Base-by-base conservation (phyloP, 2,329 filamentous ascomycete species). In the Coccinonectria pachysandricola region DNA sequence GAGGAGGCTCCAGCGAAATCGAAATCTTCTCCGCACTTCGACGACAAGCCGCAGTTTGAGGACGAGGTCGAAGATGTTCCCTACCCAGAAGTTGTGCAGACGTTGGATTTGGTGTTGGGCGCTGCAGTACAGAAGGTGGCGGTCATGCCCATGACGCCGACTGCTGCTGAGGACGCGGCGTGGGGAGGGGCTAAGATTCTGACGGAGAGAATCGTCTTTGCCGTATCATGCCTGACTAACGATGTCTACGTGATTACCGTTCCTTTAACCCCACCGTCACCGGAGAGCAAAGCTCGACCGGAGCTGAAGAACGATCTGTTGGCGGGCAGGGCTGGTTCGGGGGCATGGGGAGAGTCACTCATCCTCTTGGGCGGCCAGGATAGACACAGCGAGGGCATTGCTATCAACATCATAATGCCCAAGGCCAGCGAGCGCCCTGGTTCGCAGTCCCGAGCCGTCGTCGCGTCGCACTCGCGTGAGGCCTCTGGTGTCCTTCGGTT, bases 281-380 rank as follows among this genome's bases (percentile, higher is more conserved):
- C 68, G 8, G 57, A 64, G 41, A 74, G 68, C 48, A 78, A 76
- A 43, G 56, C 59, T 3, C 58, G 71, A 8, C 56, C 61, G 4
- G 68, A 75, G 32, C 53, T 77, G 13, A 61, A 59, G 27, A 50
- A 54, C 11, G 61, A 58, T 31, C 57, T 75, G 7, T 46, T 72
- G 26, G 62, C 65, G 6, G 67, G 62, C 12, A 65, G 61, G 34
- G 67, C 67, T 18, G 74, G 74, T 11, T 70, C 64, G 16, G 72
- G 73, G 19, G 63, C 62, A n/a, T 79, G 74, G 71, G 72, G 72
- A 6, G 74, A 79, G 50, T 65, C 62, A 0, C 50, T 79, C 13
- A 57, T 65, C 2, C 46, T 65, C 8, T 59, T 79, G 6, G 52
- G 53, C 11, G 71, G 73, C 2, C 70, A 73, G 43, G 53, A 57